Percentiles rank a stretch among this genome's conserved stretches.
These are phyloP conservation scores for Liriodendron chinense DNA, from an alignment of 164 flowering plant species.

Conservation along the genomic window DNA sequence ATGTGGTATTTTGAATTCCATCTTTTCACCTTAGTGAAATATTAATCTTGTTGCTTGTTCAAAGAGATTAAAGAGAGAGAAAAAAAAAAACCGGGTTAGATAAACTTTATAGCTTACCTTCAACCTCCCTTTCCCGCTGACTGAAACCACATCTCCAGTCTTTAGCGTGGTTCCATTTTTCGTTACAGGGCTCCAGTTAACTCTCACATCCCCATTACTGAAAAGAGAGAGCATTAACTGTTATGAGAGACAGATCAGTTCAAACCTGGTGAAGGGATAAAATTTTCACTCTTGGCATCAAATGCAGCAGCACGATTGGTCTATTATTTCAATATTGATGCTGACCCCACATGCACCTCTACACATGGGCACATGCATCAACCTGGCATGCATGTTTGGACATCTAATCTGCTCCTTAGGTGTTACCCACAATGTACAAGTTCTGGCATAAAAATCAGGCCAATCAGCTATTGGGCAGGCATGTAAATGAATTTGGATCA, in stretches of 20 bases:
- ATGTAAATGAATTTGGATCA: too few relatives aligned
- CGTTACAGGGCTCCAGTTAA: constrained; percentile 73
- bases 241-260: not conserved
- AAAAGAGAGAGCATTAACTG: constrained; percentile 6
- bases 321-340: not conserved
- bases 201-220: constrained; percentile 80
- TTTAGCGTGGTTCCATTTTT: constrained; percentile 73
- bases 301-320: not conserved
- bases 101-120: constrained; percentile 42
- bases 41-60: too few relatives aligned
- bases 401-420: not conserved
- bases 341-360: not conserved
- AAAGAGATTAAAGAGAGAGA: too few relatives aligned
- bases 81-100: too few relatives aligned
- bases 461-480: too few relatives aligned
- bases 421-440: too few relatives aligned
- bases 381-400: not conserved
- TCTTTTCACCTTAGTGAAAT: too few relatives aligned
- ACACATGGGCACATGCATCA: not conserved
- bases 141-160: constrained; percentile 81
- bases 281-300: not conserved
- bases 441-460: too few relatives aligned
- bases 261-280: not conserved
- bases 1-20: too few relatives aligned
- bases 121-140: constrained; percentile 83